phyloP scores from a whole-genome alignment of 306 rosid genomes.

The Prunus persica region DNA sequence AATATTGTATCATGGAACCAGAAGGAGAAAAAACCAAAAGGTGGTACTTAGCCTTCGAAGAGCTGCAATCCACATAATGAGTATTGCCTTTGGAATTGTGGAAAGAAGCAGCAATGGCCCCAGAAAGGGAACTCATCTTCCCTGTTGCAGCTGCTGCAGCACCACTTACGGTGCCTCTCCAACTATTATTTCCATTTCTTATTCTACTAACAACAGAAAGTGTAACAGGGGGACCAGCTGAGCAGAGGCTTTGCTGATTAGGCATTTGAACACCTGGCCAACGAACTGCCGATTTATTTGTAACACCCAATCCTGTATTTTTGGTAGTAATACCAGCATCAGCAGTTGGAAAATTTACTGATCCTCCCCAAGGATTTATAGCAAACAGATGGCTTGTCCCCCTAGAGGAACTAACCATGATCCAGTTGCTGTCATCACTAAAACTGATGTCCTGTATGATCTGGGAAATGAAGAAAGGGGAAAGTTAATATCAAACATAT shows the following conservation, averaged over 20 bases:
- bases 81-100: constrained; percentile 51
- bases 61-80: constrained; percentile 40
- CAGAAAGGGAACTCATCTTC: constrained; percentile 52
- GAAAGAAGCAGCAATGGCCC: constrained; percentile 86
- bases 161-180: constrained; percentile 87
- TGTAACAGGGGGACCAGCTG: constrained; percentile 61
- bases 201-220: constrained; percentile 84
- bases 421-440: constrained; percentile 95
- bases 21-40: constrained; percentile 83
- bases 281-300: constrained; percentile 34
- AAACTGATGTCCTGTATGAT: constrained; percentile 95
- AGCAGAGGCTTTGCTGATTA: constrained; percentile 45
- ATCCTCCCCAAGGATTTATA: constrained; percentile 85
- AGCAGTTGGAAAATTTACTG: constrained; percentile 49
- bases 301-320: constrained; percentile 40
- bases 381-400: constrained; percentile 96
- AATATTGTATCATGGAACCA: constrained; percentile 84
- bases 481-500: constrained; percentile 12
- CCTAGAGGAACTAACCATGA: constrained; percentile 95
- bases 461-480: constrained; percentile 35
- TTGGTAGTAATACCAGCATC: constrained; percentile 43
- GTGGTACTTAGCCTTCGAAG: constrained; percentile 56
- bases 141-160: constrained; percentile 98
- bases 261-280: constrained; percentile 46
- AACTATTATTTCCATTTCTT: constrained; percentile 75